Percentiles rank a stretch among this genome's conserved stretches.
These are phyloP conservation scores for Beauveria brongniartii DNA, from an alignment of 2,329 filamentous ascomycete species.

Conservation along the genomic window DNA sequence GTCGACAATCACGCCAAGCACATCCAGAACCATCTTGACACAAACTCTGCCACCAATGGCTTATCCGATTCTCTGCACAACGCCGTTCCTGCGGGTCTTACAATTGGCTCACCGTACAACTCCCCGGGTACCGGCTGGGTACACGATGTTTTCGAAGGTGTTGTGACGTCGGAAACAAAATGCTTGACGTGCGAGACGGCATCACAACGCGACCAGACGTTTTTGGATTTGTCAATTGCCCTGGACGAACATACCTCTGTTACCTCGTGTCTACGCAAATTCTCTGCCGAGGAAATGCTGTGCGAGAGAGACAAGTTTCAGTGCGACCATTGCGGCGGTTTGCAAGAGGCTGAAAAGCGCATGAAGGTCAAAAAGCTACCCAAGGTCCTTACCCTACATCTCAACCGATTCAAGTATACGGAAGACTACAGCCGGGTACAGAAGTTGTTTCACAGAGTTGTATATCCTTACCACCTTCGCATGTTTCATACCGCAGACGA, in stretches of 20 bases:
- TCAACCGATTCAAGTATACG: slow-evolving; percentile 98
- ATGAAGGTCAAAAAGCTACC: slow-evolving; percentile 98
- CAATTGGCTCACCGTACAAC: slow-evolving; percentile 35
- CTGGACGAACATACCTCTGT: slow-evolving; percentile 93
- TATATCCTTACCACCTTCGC: slow-evolving; percentile 92
- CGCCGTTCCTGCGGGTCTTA: slow-evolving; percentile 25
- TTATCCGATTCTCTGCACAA: slow-evolving; percentile 44
- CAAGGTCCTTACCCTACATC: slow-evolving; percentile 80
- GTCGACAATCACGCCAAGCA: slow-evolving; percentile 80
- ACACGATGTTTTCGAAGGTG: slow-evolving; percentile 92
- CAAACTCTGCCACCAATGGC: slow-evolving; percentile 29
- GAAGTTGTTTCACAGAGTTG: slow-evolving; percentile 93
- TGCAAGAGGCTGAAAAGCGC: slow-evolving; percentile 96
- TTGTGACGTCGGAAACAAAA: slow-evolving; percentile 89
- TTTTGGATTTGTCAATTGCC: slow-evolving; percentile 92
- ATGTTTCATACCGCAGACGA: slow-evolving; percentile 98
- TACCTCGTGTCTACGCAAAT: slow-evolving; percentile 88
- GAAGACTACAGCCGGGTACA: slow-evolving; percentile 89
- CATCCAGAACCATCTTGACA: slow-evolving; percentile 42
- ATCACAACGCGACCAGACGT: slow-evolving; percentile 91
- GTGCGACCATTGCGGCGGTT: slow-evolving; percentile 90
- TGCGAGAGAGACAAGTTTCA: slow-evolving; percentile 99
- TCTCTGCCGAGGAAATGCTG: slow-evolving; percentile 96
- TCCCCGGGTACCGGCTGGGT: slow-evolving; percentile 76
- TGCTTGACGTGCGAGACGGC: slow-evolving; percentile 94